Evolutionary conservation across 2,329 filamentous ascomycete genomes (phyloP).

Genomic region (Exophiala dermatitidis): DNA sequence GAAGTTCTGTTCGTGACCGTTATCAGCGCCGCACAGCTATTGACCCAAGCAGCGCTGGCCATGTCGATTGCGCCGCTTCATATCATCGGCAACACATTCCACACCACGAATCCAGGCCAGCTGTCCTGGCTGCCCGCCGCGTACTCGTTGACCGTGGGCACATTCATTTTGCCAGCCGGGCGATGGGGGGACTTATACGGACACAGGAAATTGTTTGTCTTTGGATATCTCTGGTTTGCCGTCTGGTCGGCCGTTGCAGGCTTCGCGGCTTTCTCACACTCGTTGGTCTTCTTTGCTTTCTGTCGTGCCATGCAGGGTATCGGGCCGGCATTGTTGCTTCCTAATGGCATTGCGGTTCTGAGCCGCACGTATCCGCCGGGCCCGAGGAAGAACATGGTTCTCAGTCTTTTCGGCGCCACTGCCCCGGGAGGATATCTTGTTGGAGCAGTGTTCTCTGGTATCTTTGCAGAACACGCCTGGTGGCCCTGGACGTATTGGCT

Average conservation of each 20-base stretch:
- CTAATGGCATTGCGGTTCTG: slow-evolving; percentile 44
- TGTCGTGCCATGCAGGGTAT: slow-evolving; percentile 40
- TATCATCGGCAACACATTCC: slow-evolving; percentile 41
- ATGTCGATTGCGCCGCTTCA: slow-evolving; percentile 37
- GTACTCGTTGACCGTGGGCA: slow-evolving; percentile 45
- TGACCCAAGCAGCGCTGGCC: slow-evolving; percentile 32
- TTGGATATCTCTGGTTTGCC: slow-evolving; percentile 46
- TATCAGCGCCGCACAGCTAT: slow-evolving; percentile 43
- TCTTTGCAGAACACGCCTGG: slow-evolving; percentile 39
- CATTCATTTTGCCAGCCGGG: slow-evolving; percentile 46
- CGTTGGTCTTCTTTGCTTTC: slow-evolving; percentile 33
- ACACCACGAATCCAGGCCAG: slow-evolving; percentile 35
- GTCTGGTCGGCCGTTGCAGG: slow-evolving; percentile 44
- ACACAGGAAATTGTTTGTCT: slow-evolving; percentile 43
- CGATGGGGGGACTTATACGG: slow-evolving; percentile 47
- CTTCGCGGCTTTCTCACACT: slow-evolving; percentile 35
- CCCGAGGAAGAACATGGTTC: slow-evolving; percentile 42
- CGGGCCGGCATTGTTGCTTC: slow-evolving; percentile 44
- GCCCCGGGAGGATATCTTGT: slow-evolving; percentile 42
- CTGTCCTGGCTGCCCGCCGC: slow-evolving; percentile 44
- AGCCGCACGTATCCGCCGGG: slow-evolving; percentile 43
- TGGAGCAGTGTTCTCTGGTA: slow-evolving; percentile 37
- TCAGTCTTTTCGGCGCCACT: slow-evolving; percentile 43
- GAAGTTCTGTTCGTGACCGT: slow-evolving; percentile 35
- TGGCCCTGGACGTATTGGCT: slow-evolving; percentile 49